Base-by-base conservation (phyloP, 345 rosid genomes). In the Euphorbia tirucalli region DNA sequence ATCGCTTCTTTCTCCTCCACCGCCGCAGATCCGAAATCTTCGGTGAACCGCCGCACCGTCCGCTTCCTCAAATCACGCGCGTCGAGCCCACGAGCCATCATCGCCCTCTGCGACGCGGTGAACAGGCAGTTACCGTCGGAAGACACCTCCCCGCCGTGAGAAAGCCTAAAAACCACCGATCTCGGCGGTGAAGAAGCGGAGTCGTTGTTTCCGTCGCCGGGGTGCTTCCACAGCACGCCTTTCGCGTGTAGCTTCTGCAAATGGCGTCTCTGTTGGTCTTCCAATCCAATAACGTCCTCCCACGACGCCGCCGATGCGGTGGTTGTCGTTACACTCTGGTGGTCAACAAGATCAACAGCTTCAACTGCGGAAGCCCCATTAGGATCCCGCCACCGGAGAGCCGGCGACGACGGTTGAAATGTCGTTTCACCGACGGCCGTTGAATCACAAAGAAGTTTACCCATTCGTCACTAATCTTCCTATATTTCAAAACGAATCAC, bases 41-140 rank as follows among this genome's bases (percentile, higher is more conserved):
- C 90, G 44, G 75, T 25, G 84, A 95, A 95, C 75, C 97, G 80
- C 73, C 75, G 27, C 73, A 93, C 96, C 77, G 95, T 83, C 65
- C 91, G 86, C 85, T 82, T 58, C 75, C 93, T 82, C 35, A 88
- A 69, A 21, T 81, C 97, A 10, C 85, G 88, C 81, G 95, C 97
- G 93, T 91, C 90, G 4, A 83, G 0, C 0, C 77, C 97, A 87
- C 88, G 88, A 87, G 81, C 90, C 70, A 27, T 57, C 92, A 87
- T 86, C 2, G 97, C 97, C 68, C 77, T 86, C 68, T 84, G 90
- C 1, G 96, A 90, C 15, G 98, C 97, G 8, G 98, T 93, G 89
- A 96, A 96, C 3, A 96, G 79, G 80, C 99, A 96, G 89, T 96
- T 96, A 31, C 99, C 98, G 72, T 96, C 98, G 18, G 99, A 64